These are phyloP conservation scores for Colletotrichum somersetense DNA, from an alignment of 2,329 filamentous ascomycete genomes.

Conservation along the genomic window DNA sequence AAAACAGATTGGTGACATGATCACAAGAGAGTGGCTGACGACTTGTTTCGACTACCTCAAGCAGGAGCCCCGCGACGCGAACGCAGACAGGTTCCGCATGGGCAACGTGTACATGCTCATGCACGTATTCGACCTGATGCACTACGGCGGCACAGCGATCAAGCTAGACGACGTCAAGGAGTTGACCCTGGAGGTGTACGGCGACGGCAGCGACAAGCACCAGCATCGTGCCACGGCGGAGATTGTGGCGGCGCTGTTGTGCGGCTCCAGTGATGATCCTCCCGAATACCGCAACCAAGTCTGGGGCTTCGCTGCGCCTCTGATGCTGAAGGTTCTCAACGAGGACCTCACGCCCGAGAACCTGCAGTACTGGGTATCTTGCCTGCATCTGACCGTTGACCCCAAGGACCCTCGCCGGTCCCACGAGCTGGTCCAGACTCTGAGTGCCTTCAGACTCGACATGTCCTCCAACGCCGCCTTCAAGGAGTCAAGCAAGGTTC, in stretches of 20 bases:
- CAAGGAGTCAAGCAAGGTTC: slow-evolving; percentile 97
- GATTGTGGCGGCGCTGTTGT: slow-evolving; percentile 88
- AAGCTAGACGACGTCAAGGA: slow-evolving; percentile 91
- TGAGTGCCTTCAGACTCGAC: slow-evolving; percentile 89
- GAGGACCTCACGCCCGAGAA: slow-evolving; percentile 96
- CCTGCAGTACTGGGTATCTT: slow-evolving; percentile 93
- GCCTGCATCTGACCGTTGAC: slow-evolving; percentile 89
- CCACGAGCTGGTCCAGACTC: slow-evolving; percentile 85
- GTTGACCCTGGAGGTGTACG: slow-evolving; percentile 81
- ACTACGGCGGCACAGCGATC: slow-evolving; percentile 80
- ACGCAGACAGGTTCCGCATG: slow-evolving; percentile 89
- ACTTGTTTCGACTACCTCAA: slow-evolving; percentile 94
- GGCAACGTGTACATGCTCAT: slow-evolving; percentile 88
- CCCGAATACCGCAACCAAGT: slow-evolving; percentile 79
- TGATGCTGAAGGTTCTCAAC: slow-evolving; percentile 87
- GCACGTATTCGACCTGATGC: slow-evolving; percentile 90
- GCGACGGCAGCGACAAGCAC: slow-evolving; percentile 95
- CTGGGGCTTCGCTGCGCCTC: slow-evolving; percentile 92
- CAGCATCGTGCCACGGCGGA: slow-evolving; percentile 96
- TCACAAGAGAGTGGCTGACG: slow-evolving; percentile 88
- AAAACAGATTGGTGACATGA: slow-evolving; percentile 81
- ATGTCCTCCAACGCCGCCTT: slow-evolving; percentile 97
- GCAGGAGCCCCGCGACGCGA: slow-evolving; percentile 89
- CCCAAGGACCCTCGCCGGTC: slow-evolving; percentile 89
- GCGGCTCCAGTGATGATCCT: slow-evolving; percentile 83